Percentiles rank a stretch among this genome's conserved stretches.
phyloP scores from a whole-genome alignment of 495 filamentous ascomycete species.

The Aspergillus kassunensis region DNA sequence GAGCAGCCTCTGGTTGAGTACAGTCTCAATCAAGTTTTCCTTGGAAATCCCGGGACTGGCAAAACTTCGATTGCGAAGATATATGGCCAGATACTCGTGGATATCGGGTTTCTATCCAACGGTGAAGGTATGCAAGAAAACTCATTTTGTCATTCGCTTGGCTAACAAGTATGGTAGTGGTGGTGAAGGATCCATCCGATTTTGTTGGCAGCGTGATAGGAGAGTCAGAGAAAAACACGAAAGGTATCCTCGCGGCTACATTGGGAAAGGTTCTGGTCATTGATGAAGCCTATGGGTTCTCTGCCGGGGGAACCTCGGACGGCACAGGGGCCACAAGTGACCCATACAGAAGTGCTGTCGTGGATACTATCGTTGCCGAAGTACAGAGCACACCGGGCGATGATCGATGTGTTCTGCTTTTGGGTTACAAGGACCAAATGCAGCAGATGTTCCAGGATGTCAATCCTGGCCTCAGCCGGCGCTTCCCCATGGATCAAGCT shows the following conservation, averaged over 20 bases:
- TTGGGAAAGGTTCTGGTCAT: background rate
- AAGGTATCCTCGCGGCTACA: background rate
- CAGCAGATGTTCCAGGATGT: background rate
- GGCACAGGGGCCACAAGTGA: too few species aligned
- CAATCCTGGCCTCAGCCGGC: background rate
- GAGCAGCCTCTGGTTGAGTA: constrained; percentile 11
- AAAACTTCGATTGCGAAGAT: constrained; percentile 64
- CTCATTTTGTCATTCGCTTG: background rate
- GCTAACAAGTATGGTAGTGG: too few species aligned
- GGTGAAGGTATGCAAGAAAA: constrained; percentile 8
- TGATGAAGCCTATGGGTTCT: background rate
- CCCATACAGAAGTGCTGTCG: background rate
- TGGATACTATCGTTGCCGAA: background rate
- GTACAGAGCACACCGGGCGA: background rate
- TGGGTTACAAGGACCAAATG: background rate
- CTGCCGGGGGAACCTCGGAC: too few species aligned
- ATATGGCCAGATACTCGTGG: constrained; percentile 51
- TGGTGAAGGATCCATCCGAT: background rate
- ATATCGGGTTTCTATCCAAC: constrained; percentile 15
- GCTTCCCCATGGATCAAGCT: too few species aligned
- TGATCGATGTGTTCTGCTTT: background rate
- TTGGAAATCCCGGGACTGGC: constrained; percentile 41
- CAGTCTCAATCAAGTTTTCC: constrained; percentile 17
- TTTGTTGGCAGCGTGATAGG: background rate
- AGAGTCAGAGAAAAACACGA: background rate